Conservation (phyloP, 208 protist species). For the Leishmania arabica region DNA sequence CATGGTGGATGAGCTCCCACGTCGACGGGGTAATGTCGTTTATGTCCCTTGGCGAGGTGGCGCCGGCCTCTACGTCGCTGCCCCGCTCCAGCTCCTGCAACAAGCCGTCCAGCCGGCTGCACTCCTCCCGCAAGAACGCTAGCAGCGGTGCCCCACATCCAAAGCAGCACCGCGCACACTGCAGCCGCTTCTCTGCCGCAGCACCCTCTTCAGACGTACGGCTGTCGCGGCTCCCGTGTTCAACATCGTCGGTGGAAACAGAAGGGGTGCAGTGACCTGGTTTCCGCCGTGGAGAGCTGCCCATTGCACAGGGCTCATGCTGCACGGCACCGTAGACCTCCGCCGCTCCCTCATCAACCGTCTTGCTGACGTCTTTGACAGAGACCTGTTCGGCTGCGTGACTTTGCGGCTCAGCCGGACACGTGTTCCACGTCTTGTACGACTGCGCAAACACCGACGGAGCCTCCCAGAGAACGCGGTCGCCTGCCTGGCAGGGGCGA, state of each 20-base stretch:
- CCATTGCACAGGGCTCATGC: not conserved
- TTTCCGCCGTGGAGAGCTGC: not conserved
- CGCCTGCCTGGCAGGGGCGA: constrained; percentile 16
- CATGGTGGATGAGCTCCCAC: constrained; percentile 6
- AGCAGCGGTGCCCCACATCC: constrained; percentile 47
- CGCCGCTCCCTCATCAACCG: not conserved
- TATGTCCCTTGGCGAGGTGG: not conserved
- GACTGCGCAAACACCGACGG: constrained; percentile 48
- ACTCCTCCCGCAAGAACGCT: constrained; percentile 30
- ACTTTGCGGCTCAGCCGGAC: not conserved
- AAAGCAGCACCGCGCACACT: constrained; percentile 31
- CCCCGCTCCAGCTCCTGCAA: not conserved
- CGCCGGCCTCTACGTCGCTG: not conserved
- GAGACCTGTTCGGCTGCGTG: not conserved
- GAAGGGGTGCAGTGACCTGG: not conserved
- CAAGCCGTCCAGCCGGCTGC: constrained; percentile 21
- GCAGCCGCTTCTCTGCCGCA: not conserved
- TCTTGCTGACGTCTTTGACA: not conserved
- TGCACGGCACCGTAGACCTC: not conserved
- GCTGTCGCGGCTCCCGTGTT: not conserved
- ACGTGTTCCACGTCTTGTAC: constrained; percentile 26
- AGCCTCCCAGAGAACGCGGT: constrained; percentile 35
- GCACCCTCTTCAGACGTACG: not conserved
- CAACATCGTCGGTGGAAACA: not conserved
- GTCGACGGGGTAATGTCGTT: not conserved